A percentile compares a stretch with the other conserved stretches of the same genome.
Conservation (phyloP, 495 filamentous ascomycete genomes). For the Podospora anserina region DNA sequence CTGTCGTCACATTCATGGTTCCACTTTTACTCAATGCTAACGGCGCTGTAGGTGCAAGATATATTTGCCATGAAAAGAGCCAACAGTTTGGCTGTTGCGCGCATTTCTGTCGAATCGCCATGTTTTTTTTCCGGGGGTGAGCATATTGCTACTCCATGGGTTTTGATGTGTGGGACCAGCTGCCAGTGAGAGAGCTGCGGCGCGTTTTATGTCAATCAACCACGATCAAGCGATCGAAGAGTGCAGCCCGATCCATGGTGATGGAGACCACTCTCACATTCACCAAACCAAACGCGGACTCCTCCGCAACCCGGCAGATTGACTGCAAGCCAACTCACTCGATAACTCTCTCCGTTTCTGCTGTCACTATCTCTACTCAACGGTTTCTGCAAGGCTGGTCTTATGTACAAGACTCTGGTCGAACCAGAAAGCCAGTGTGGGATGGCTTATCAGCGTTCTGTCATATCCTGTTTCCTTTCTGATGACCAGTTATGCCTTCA, state of each 20-base stretch:
- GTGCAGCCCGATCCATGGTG: not conserved
- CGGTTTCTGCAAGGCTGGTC: not conserved
- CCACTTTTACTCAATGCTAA: not conserved
- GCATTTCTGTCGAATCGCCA: conserved; percentile 12
- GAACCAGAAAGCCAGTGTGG: not conserved
- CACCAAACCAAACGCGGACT: not conserved
- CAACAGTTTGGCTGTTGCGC: not conserved
- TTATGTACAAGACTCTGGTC: not conserved
- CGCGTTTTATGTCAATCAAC: conserved; percentile 14
- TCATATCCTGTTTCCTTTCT: not conserved
- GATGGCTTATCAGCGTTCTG: not conserved
- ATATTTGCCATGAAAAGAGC: not conserved
- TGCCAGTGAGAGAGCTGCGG: conserved; percentile 20
- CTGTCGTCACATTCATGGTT: not conserved
- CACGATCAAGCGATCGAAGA: conserved; percentile 27
- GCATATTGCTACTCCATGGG: conserved; percentile 12
- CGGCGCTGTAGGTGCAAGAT: not conserved
- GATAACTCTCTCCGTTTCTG: too few relatives aligned
- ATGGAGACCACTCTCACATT: conserved; percentile 1
- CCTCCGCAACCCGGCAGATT: not conserved
- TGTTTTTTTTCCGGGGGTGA: conserved; percentile 20
- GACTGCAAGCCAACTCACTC: not conserved
- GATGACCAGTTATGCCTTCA: not conserved
- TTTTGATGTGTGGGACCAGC: conserved; percentile 25
- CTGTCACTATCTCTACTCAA: too few relatives aligned